Percentiles rank a stretch among this genome's conserved stretches.
Conservation (phyloP, 176 grass and related monocot species). For the Phoenix roebelenii region DNA sequence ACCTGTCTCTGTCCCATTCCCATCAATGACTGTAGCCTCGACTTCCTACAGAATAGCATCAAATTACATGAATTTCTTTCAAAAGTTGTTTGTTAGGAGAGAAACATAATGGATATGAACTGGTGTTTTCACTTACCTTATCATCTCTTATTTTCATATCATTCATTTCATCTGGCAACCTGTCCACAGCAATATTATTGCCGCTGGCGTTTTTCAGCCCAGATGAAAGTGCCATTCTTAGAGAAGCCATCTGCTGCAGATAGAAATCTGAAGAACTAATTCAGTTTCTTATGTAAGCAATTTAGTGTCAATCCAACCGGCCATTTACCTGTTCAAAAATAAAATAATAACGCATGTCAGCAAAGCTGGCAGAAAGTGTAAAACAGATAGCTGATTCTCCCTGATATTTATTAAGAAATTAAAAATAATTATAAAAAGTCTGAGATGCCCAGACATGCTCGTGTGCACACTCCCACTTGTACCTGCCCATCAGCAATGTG, state of each 20-base stretch:
- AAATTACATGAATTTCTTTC: neutral
- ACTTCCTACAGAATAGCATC: conserved; percentile 31
- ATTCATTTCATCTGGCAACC: conserved; percentile 55
- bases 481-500: too few relatives aligned
- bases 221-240: conserved; percentile 25
- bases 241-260: conserved; percentile 32
- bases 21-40: conserved; percentile 58
- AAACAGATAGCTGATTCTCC: too few relatives aligned
- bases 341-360: too few relatives aligned
- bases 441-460: too few relatives aligned
- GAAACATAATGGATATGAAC: neutral
- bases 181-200: conserved; percentile 39
- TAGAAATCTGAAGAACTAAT: neutral
- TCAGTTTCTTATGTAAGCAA: neutral
- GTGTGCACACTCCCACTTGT: too few relatives aligned
- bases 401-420: too few relatives aligned
- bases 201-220: conserved; percentile 29
- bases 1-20: conserved; percentile 61
- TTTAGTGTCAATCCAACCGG: neutral
- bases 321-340: too few relatives aligned
- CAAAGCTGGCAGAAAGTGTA: too few relatives aligned
- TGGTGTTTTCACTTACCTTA: conserved; percentile 26
- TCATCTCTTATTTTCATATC: conserved; percentile 70
- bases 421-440: too few relatives aligned
- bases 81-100: neutral